Base-by-base conservation (phyloP, 208 protist species). In the Leishmania major region DNA sequence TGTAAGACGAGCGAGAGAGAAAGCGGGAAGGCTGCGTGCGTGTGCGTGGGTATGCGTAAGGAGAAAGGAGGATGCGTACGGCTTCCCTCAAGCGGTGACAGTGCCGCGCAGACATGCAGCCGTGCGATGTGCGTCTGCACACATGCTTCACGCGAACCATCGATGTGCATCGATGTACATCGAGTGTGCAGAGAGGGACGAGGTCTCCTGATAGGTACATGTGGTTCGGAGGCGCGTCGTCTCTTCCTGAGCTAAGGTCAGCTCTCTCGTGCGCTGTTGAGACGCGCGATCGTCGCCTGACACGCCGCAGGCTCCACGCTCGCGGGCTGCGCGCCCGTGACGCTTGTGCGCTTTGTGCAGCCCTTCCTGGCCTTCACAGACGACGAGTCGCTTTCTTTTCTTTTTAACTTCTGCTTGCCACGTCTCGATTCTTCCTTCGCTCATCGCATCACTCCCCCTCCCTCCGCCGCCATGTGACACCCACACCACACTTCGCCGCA, bases 331-430 rank as follows among this genome's bases (percentile, higher is more conserved):
- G 4, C 13, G 31, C 62, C 77, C 72, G 76, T 69, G 57, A 80
- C 76, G 22, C 53, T 73, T 49, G 22, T n/a, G 66, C 74, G 47
- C 43, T 62, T 75, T 40, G 4, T 40, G 62, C 62, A 69, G 62
- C 31, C 31, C 31, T 69, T 35, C 15, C 31, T 31, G 13, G 31
- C 28, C 15, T 69, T 69, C 11, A 37, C 19, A 69, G 28, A 2
- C 3, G 31, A 69, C 40, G 15, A 19, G 31, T 22, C 15, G 15
- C 62, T 40, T 40, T 67, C 60, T 67, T 67, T 40, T 40, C 15
- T 19, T 10, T 31, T 40, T 69, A 1, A 15, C 31, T 40, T 8
- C 31, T 13, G 11, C 59, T 11, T 40, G 62, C 59, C 19, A 62
- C 28, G 28, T 62, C 59, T 64, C 28, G 17, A 64, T 64, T 64